Evolutionary conservation across 2,329 filamentous ascomycete species (phyloP), one percentile per base, ranked within the genome.

Genomic region (Diaporthe eres): DNA sequence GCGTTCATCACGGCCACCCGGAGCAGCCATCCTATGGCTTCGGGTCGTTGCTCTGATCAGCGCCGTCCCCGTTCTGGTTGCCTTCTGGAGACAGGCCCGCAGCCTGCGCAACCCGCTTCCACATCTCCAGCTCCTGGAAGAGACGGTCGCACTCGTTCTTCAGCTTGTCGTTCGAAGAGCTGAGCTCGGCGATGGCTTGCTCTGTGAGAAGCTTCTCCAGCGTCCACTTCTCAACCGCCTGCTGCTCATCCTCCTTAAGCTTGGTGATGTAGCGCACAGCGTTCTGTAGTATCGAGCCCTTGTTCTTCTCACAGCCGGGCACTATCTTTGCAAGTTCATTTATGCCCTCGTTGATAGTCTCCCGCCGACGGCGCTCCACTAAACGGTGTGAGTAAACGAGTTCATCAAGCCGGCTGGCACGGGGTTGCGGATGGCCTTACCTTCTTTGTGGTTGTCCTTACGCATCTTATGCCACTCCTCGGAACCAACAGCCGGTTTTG

Each of bases 391-490:
- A 79, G 80, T 61, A 78, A 31, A 55, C 5, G 2, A 34, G 7
- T 28, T 22, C 3, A 6, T 19, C 22, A 71, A 10, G 22, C 55
- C 22, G 25, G 28, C 28, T 15, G 53, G 42, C 19, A 49, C 1
- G 8, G 22, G 37, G 19, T 28, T n/a, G 22, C 3, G 5, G 8
- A 53, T 49, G 28, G 25, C 83, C 90, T 82, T 86, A 97, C 96
- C 97, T 89, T 98, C 96, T 90, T 99, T 99, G 87, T 99, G 97
- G 79, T 98, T 99, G 81, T 98, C 96, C 83, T 98, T 97, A 77
- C 97, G 92, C 81, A 98, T 93, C 84, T 98, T 98, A 84, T 99
- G 97, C 97, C 97, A 99, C 85, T 98, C 96, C 72, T 98, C 95
- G 2, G 95, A 97, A 3, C 97, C 97, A n/a, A 98, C 97, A 9